Base-by-base conservation (phyloP, 345 rosid genomes). In the Leavenworthia alabamica region DNA sequence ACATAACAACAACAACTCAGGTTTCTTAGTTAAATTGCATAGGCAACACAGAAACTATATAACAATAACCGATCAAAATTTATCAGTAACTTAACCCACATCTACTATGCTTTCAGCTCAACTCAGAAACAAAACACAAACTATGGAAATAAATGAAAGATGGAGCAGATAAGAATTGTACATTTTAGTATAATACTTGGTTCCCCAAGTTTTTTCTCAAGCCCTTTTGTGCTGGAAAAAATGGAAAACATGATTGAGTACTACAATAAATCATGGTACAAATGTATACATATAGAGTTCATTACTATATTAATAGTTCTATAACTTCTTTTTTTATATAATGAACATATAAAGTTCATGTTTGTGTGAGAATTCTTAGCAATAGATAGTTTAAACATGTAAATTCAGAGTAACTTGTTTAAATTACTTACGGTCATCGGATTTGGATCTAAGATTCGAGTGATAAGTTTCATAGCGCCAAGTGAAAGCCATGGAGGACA, bases 401-500 rank as follows among this genome's bases (percentile, higher is more conserved):
- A 44, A 19, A 31, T 29, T 26, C 40, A 29, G 32, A 35, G 33
- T 46, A 40, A 33, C 4, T 20, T 39, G 12, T 26, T 22, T 9
- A 5, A 70, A 73, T 48, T 26, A 77, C 95, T 82, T 74, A 93
- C 99, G 10, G 90, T 87, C 88, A 87, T 81, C 13, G 97, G 97
- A 62, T 85, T 89, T 6, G 97, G 97, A 76, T 89, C 94, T 83
- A 93, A 77, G 72, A 93, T 80, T 37, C 80, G 79, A 75, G 94
- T 54, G 68, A 93, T 93, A 64, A 93, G 64, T 73, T 86, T 93
- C 96, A 80, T 93, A 55, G 86, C 92, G 45, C 63, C 73, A 31
- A 87, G 85, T 26, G 99, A 93, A 62, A 93, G 86, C 99, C 99
- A 93, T 5, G 96, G 86, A 13, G 97, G 97, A 45, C 85, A 93